Percentiles rank a stretch among this genome's conserved stretches.
These are phyloP conservation scores for Buxus sempervirens DNA, from an alignment of 164 flowering plant species.

Conservation along the genomic window DNA sequence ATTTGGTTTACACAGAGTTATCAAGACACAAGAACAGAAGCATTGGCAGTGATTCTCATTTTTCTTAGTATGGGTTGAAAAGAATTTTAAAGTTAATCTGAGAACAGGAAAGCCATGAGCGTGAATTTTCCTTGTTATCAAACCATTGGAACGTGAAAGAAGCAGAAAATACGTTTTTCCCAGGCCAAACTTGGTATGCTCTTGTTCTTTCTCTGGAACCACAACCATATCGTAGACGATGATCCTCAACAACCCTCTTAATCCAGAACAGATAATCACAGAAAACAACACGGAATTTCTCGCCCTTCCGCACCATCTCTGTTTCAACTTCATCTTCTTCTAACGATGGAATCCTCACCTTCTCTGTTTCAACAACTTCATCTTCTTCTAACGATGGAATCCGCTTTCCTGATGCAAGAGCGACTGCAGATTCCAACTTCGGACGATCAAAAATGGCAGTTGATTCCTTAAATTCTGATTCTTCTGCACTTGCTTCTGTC, in stretches of 20 bases:
- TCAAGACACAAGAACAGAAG: background rate
- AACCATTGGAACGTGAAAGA: too few species aligned
- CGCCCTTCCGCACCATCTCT: background rate
- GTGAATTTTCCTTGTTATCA: too few species aligned
- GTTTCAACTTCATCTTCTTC: background rate
- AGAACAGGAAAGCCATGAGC: too few species aligned
- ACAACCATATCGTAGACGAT: constrained; percentile 7
- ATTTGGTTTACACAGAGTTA: background rate
- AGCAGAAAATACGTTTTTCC: constrained; percentile 38
- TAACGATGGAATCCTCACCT: too few species aligned
- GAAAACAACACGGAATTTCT: background rate
- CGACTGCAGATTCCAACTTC: background rate
- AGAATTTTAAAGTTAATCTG: too few species aligned
- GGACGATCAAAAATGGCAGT: background rate
- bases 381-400: too few species aligned
- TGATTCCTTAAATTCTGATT: background rate
- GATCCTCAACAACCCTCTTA: constrained; percentile 3
- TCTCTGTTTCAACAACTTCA: background rate
- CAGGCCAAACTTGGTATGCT: constrained; percentile 49
- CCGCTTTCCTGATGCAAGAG: too few species aligned
- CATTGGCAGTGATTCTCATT: too few species aligned
- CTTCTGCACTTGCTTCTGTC: background rate
- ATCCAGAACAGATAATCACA: background rate
- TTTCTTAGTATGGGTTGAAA: too few species aligned
- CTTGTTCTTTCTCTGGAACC: constrained; percentile 15